Evolutionary conservation across 495 filamentous ascomycete genomes (phyloP).

Genomic region (Delitschia confertaspora): DNA sequence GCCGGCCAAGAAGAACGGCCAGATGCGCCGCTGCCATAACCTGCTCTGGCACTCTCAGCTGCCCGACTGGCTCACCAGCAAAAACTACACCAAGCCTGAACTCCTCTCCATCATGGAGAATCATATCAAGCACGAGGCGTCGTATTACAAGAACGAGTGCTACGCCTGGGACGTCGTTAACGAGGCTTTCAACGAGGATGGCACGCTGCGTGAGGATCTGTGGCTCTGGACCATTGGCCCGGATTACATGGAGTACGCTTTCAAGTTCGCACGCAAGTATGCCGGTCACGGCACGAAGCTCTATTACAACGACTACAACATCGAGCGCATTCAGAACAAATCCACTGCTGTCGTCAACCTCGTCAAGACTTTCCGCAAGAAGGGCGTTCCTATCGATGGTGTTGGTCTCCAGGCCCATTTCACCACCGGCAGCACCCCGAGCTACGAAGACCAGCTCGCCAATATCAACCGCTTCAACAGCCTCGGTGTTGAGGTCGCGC

Average conservation of each 20-base stretch:
- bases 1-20: constrained; percentile 14
- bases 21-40: constrained; percentile 34
- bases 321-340: constrained; percentile 49
- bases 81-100: constrained; percentile 26
- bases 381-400: constrained; percentile 50
- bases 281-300: constrained; percentile 41
- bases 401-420: constrained; percentile 54
- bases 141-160: constrained; percentile 30
- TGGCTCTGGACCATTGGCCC: constrained; percentile 30
- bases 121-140: constrained; percentile 31
- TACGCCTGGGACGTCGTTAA: constrained; percentile 38
- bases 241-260: constrained; percentile 31
- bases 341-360: constrained; percentile 39
- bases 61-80: constrained; percentile 30
- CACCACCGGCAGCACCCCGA: constrained; percentile 44
- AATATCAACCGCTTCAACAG: constrained; percentile 40
- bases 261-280: constrained; percentile 33
- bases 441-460: constrained; percentile 33
- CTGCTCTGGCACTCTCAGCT: constrained; percentile 34
- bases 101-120: constrained; percentile 27
- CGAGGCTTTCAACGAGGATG: constrained; percentile 34
- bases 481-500: constrained; percentile 48
- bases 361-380: constrained; percentile 40
- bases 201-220: constrained; percentile 24
- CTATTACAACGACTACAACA: constrained; percentile 66